Evolutionary conservation across 169 alveolate genomes (phyloP).

Genomic region (Babesia divergens): DNA sequence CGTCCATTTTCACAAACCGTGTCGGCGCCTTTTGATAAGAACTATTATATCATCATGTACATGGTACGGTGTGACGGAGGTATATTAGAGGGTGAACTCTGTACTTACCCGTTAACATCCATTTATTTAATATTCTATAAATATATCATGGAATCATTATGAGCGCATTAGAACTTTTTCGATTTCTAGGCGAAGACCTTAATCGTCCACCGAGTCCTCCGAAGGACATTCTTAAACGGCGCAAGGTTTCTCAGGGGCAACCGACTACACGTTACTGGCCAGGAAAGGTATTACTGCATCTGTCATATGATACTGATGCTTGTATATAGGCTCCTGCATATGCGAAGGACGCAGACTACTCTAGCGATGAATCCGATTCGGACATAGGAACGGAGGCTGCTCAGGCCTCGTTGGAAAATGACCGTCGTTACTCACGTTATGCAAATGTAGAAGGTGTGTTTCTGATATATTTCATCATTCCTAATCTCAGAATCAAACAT

Average conservation of each 20-base stretch:
- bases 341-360: slow-evolving; percentile 8
- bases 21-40: slow-evolving; percentile 40
- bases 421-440: slow-evolving; percentile 47
- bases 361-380: slow-evolving; percentile 28
- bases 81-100: background rate
- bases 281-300: slow-evolving; percentile 45
- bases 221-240: slow-evolving; percentile 39
- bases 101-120: background rate
- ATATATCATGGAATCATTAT: background rate
- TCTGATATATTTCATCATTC: background rate
- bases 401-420: slow-evolving; percentile 39
- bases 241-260: slow-evolving; percentile 28
- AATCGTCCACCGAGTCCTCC: slow-evolving; percentile 55
- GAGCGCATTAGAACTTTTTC: slow-evolving; percentile 59
- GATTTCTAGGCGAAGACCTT: slow-evolving; percentile 57
- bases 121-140: slow-evolving; percentile 1
- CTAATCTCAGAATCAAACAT: background rate
- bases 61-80: no score
- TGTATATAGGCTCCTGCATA: slow-evolving; percentile 34
- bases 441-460: slow-evolving; percentile 8
- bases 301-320: background rate
- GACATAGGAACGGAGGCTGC: slow-evolving; percentile 16
- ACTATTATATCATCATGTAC: background rate
- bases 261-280: slow-evolving; percentile 60
- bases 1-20: slow-evolving; percentile 21